These are phyloP conservation scores for Talaromyces liani DNA, from an alignment of 495 filamentous ascomycete genomes.

Conservation along the genomic window DNA sequence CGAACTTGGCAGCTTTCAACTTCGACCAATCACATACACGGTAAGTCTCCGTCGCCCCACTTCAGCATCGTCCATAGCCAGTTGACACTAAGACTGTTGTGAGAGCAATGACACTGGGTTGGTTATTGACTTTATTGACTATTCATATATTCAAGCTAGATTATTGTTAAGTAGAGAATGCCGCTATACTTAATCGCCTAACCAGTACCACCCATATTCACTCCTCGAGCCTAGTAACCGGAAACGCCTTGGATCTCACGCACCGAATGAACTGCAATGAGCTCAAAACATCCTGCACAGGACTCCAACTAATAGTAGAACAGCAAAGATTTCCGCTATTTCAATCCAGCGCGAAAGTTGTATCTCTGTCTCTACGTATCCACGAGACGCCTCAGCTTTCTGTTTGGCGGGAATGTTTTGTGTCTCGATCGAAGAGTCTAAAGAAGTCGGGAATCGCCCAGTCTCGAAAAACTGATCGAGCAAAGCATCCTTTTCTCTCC, in stretches of 20 bases:
- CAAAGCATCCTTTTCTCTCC: conserved; percentile 57
- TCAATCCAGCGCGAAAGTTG: conserved; percentile 44
- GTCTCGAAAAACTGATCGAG: conserved; percentile 50
- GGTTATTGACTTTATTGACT: background rate
- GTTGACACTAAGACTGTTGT: background rate
- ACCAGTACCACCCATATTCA: background rate
- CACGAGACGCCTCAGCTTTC: conserved; percentile 27
- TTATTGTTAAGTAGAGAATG: background rate
- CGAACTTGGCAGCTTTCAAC: background rate
- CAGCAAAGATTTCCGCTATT: conserved; percentile 48
- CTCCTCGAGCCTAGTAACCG: background rate
- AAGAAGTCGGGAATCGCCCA: conserved; percentile 54
- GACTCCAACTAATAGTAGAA: conserved; percentile 17
- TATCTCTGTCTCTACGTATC: conserved; percentile 55
- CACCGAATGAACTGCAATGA: background rate
- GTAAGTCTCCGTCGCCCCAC: background rate
- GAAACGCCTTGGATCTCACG: background rate
- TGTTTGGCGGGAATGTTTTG: conserved; percentile 25
- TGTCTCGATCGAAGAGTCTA: conserved; percentile 37
- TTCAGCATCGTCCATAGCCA: background rate
- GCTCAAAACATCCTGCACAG: background rate
- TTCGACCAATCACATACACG: background rate
- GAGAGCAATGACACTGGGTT: background rate
- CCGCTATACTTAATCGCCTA: background rate
- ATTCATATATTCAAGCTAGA: background rate